These are phyloP conservation scores for Pulveroboletus sp. DNA, from an alignment of 768 basidiomycete species.

Conservation along the genomic window DNA sequence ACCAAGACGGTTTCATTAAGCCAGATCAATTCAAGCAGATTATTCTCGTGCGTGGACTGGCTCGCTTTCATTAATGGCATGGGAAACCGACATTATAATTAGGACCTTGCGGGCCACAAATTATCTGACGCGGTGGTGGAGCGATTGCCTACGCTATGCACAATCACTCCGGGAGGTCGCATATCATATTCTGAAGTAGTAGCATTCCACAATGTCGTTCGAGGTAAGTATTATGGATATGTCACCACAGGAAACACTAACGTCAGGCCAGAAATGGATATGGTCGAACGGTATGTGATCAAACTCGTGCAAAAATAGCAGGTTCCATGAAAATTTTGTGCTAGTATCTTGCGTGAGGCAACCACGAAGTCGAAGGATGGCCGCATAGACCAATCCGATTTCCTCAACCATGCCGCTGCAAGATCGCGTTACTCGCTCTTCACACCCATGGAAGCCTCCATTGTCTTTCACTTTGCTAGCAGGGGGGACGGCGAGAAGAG, in stretches of 20 bases:
- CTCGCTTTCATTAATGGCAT: neutral
- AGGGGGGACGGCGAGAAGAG: conserved; percentile 68
- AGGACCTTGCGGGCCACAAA: conserved; percentile 98
- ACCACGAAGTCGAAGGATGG: conserved; percentile 90
- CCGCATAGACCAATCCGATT: conserved; percentile 93
- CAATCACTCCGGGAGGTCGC: conserved; percentile 80
- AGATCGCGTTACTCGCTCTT: conserved; percentile 92
- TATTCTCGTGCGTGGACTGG: conserved; percentile 64
- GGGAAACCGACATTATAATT: neutral
- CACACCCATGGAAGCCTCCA: conserved; percentile 97
- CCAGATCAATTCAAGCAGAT: conserved; percentile 95
- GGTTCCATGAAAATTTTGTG: conserved; percentile 5
- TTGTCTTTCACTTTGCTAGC: conserved; percentile 96
- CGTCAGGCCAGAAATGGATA: conserved; percentile 74
- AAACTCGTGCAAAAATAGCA: neutral
- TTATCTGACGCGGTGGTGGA: conserved; percentile 92
- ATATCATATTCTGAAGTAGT: conserved; percentile 96
- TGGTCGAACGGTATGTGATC: conserved; percentile 70
- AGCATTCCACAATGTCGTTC: conserved; percentile 95
- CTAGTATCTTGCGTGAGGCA: conserved; percentile 83
- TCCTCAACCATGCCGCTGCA: conserved; percentile 82
- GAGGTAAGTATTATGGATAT: conserved; percentile 50
- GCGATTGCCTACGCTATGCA: conserved; percentile 86
- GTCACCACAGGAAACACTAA: conserved; percentile 3
- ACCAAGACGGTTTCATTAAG: conserved; percentile 90